Evolutionary conservation across 768 basidiomycete genomes (phyloP).

Genomic region (Tephrocybe rancida): DNA sequence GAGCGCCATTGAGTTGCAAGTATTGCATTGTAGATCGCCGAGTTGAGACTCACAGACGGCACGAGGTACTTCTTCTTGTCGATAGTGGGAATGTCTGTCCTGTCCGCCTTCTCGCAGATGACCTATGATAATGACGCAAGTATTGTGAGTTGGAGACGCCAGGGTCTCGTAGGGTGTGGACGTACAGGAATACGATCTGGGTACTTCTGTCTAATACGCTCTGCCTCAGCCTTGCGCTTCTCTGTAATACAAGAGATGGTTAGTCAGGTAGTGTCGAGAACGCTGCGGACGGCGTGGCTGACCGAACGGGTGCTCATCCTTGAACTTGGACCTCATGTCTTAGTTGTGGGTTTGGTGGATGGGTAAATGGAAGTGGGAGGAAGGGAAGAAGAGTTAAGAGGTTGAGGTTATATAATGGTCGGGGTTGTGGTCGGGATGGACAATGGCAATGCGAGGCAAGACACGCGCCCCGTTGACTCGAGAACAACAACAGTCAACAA

Average conservation of each 20-base stretch:
- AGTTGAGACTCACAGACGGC: conserved; percentile 73
- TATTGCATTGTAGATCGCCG: conserved; percentile 8
- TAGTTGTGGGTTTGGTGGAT: conserved; percentile 4
- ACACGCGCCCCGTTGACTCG: conserved; percentile 42
- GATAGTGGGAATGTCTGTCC: conserved; percentile 97
- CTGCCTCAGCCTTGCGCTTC: conserved; percentile 99
- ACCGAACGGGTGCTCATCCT: conserved; percentile 99
- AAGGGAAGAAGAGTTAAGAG: conserved; percentile 9
- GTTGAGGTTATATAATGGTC: conserved; percentile 22
- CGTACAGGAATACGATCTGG: conserved; percentile 96
- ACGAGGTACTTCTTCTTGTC: conserved; percentile 99
- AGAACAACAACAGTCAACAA: conserved; percentile 26
- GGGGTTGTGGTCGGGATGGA: conserved; percentile 25
- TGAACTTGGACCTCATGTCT: conserved; percentile 92
- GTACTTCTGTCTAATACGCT: conserved; percentile 98
- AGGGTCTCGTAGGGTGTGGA: conserved; percentile 20
- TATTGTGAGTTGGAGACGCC: not conserved
- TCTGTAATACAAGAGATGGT: conserved; percentile 52
- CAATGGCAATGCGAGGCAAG: conserved; percentile 35
- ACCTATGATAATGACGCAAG: conserved; percentile 56
- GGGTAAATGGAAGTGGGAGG: not conserved
- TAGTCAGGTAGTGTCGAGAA: conserved; percentile 30
- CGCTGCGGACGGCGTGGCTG: conserved; percentile 33
- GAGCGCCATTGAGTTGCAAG: not conserved
- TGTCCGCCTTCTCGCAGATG: conserved; percentile 99